These are phyloP conservation scores for Cenococcum geophilum DNA, from an alignment of 495 filamentous ascomycete species.

Conservation along the genomic window DNA sequence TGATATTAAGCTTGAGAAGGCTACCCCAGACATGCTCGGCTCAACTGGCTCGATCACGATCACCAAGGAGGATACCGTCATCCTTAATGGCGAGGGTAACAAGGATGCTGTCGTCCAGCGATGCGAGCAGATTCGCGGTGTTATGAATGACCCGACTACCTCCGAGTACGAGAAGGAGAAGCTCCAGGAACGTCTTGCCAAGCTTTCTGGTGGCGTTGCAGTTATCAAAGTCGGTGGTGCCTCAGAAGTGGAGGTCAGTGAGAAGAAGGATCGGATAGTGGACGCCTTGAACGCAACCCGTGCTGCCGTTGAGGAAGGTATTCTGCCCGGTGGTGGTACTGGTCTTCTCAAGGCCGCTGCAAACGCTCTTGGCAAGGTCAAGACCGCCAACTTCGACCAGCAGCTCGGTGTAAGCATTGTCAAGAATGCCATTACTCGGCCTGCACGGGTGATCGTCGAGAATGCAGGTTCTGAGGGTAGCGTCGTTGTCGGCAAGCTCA, in stretches of 20 bases:
- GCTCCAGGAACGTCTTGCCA: slow-evolving; percentile 97
- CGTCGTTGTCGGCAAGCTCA: slow-evolving; percentile 95
- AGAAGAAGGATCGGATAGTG: slow-evolving; percentile 99
- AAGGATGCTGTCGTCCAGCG: slow-evolving; percentile 92
- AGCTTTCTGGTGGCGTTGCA: slow-evolving; percentile 97
- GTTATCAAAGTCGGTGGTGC: slow-evolving; percentile 98
- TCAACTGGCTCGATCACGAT: slow-evolving; percentile 98
- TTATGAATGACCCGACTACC: slow-evolving; percentile 86
- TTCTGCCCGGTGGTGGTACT: slow-evolving; percentile 96
- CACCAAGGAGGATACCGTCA: slow-evolving; percentile 99
- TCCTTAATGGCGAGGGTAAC: slow-evolving; percentile 93
- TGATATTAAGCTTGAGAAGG: slow-evolving; percentile 97
- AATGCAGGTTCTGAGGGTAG: slow-evolving; percentile 95
- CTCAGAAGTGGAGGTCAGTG: slow-evolving; percentile 95
- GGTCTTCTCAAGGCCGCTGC: slow-evolving; percentile 93
- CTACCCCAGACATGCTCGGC: slow-evolving; percentile 89
- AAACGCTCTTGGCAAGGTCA: slow-evolving; percentile 76
- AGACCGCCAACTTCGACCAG: slow-evolving; percentile 95
- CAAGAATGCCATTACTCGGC: slow-evolving; percentile 93
- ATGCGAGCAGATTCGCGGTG: slow-evolving; percentile 97
- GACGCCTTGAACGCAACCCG: slow-evolving; percentile 98
- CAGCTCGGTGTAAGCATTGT: slow-evolving; percentile 96
- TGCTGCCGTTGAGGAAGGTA: slow-evolving; percentile 97
- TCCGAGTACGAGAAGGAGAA: slow-evolving; percentile 99
- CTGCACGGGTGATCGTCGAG: slow-evolving; percentile 91